These are phyloP conservation scores for Blepharisma japonicum DNA, from an alignment of 73 alveolate species.

Conservation along the genomic window DNA sequence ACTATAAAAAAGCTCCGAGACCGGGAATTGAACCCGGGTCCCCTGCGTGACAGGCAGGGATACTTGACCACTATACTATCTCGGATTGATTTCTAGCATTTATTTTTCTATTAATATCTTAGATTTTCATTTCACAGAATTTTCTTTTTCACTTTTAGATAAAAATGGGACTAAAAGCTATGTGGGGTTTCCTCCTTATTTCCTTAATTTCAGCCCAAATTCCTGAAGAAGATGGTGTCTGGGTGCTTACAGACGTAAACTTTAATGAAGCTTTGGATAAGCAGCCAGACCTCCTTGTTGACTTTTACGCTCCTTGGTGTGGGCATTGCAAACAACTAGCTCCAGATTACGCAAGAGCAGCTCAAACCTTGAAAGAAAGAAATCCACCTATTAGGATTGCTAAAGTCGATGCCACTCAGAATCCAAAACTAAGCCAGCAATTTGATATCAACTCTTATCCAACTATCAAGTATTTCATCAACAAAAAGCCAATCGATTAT, in stretches of 20 bases:
- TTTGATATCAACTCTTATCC: slow-evolving; percentile 91
- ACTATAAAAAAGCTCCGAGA: too few species aligned
- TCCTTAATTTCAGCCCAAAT: slow-evolving; percentile 5
- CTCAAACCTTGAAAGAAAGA: slow-evolving; percentile 59
- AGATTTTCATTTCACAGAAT: too few species aligned
- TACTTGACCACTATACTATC: too few species aligned
- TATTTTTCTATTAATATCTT: too few species aligned
- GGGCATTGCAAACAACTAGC: slow-evolving; percentile 90
- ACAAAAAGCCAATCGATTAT: slow-evolving; percentile 53
- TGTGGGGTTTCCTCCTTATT: too few species aligned
- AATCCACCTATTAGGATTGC: slow-evolving; percentile 75
- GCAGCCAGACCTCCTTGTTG: slow-evolving; percentile 57
- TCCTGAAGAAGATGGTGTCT: slow-evolving; percentile 48
- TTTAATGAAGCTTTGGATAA: slow-evolving; percentile 54
- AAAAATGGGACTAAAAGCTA: too few species aligned
- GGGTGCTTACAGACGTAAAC: slow-evolving; percentile 53
- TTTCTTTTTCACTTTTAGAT: too few species aligned
- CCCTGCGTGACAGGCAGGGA: too few species aligned
- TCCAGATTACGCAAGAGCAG: slow-evolving; percentile 94
- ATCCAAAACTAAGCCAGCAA: slow-evolving; percentile 71
- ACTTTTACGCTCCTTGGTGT: slow-evolving; percentile 87
- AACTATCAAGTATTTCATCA: slow-evolving; percentile 80
- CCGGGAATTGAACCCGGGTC: too few species aligned
- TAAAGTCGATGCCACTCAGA: slow-evolving; percentile 90
- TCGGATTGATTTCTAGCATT: too few species aligned